These are phyloP conservation scores for Termitomyces sp. DNA, from an alignment of 768 basidiomycete genomes.

Conservation along the genomic window DNA sequence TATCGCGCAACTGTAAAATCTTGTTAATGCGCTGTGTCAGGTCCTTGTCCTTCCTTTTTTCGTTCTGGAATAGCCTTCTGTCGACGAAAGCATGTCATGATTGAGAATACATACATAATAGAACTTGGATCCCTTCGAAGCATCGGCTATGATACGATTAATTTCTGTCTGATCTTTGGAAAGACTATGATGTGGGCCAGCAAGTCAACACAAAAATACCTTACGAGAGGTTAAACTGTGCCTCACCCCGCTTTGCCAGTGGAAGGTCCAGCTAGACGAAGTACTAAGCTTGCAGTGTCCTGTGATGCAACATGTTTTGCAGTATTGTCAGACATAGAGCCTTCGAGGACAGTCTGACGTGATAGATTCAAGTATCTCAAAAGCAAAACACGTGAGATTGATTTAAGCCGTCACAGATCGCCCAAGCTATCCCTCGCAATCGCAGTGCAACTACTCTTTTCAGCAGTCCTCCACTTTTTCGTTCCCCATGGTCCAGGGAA, in stretches of 20 bases:
- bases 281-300: slow-evolving; percentile 64
- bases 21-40: slow-evolving; percentile 70
- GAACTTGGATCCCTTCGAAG: slow-evolving; percentile 90
- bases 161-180: slow-evolving; percentile 79
- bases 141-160: slow-evolving; percentile 85
- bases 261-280: slow-evolving; percentile 82
- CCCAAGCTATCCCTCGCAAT: no score
- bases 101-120: slow-evolving; percentile 55
- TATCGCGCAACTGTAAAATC: slow-evolving; percentile 62
- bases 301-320: slow-evolving; percentile 37
- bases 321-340: background rate
- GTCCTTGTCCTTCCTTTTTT: slow-evolving; percentile 86
- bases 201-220: no score
- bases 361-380: no score
- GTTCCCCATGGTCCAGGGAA: no score
- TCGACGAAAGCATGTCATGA: background rate
- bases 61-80: slow-evolving; percentile 47
- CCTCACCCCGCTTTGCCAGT: slow-evolving; percentile 82
- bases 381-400: no score
- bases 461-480: no score
- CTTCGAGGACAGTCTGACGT: background rate
- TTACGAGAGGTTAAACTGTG: background rate
- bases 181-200: slow-evolving; percentile 40
- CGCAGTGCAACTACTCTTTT: no score
- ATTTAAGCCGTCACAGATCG: no score